Base-by-base conservation (phyloP, 2,329 filamentous ascomycete species). In the Domatiomyces globalis region DNA sequence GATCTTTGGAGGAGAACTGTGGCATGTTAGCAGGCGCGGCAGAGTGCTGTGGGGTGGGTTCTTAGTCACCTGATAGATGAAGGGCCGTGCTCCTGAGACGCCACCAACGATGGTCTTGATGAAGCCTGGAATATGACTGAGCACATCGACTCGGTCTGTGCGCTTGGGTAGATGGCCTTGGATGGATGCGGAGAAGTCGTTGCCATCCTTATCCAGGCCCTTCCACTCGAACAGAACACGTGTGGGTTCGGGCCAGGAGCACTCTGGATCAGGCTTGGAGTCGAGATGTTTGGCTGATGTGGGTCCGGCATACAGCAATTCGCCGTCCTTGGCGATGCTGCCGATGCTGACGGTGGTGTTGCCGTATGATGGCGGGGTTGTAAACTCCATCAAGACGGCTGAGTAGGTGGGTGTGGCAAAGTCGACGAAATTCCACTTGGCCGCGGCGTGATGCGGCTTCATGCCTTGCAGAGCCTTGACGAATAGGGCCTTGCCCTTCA, bases 391-490 rank as follows among this genome's bases (percentile, higher is more conserved):
- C 73, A 96, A 74, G 58, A 94, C 71, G 25, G 89, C 90, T 25
- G 89, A 92, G 71, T 87, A 85, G 18, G 75, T 87, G 19, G 87
- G 84, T 12, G 86, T 83, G 66, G 96, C 89, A 73, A 95, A 95
- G 70, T 89, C 80, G 68, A 80, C 76, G 72, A 95, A 98, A 70
- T 92, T 95, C 92, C 92, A 98, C 57, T 79, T 81, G 27, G 85
- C 81, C 55, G 90, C 81, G 79, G 88, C 85, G 66, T 98, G 94
- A 68, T 98, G 92, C 43, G 92, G 92, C 77, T 98, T 98, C 90
- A 96, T 96, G 66, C 89, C 92, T 72, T 96, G 92, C 48, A 96
- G 73, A 43, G 87, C 89, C 67, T 92, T 84, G 59, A 84, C 76
- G 70, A 88, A 90, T 62, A 94, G 73, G 29, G 82, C 88, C 56